Evolutionary conservation across 1,284 basidiomycete species (phyloP).

Genomic region (Pholiota adiposa): DNA sequence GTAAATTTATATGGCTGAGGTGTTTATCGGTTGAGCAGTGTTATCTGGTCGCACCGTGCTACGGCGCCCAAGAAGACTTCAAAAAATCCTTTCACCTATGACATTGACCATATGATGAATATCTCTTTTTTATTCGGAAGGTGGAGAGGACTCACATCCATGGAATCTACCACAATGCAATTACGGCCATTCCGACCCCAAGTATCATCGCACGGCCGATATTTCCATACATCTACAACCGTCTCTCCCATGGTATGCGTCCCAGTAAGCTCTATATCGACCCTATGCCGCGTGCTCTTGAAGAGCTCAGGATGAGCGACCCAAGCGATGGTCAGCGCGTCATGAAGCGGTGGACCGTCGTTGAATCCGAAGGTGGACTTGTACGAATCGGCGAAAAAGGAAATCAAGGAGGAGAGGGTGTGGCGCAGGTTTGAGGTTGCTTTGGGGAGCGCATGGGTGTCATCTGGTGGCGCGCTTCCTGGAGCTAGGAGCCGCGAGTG

Average conservation of each 20-base stretch:
- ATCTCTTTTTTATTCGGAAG: not conserved
- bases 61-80: slow-evolving; percentile 65
- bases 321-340: slow-evolving; percentile 79
- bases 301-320: slow-evolving; percentile 70
- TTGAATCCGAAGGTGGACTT: slow-evolving; percentile 72
- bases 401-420: slow-evolving; percentile 73
- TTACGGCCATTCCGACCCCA: slow-evolving; percentile 77
- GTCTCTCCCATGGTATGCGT: slow-evolving; percentile 73
- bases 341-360: slow-evolving; percentile 82
- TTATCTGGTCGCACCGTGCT: slow-evolving; percentile 57
- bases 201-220: slow-evolving; percentile 54
- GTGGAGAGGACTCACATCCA: slow-evolving; percentile 55
- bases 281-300: slow-evolving; percentile 59
- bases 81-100: slow-evolving; percentile 72
- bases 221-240: slow-evolving; percentile 75
- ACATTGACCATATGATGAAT: not conserved
- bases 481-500: slow-evolving; percentile 57
- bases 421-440: slow-evolving; percentile 64
- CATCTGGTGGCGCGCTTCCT: slow-evolving; percentile 11
- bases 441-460: slow-evolving; percentile 33
- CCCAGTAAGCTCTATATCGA: slow-evolving; percentile 77
- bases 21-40: slow-evolving; percentile 53
- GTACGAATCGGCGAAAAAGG: slow-evolving; percentile 73
- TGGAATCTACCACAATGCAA: slow-evolving; percentile 65
- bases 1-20: too few species aligned